Base-by-base conservation (phyloP, 1,284 basidiomycete species). In the Fomitiporia mediterranea region DNA sequence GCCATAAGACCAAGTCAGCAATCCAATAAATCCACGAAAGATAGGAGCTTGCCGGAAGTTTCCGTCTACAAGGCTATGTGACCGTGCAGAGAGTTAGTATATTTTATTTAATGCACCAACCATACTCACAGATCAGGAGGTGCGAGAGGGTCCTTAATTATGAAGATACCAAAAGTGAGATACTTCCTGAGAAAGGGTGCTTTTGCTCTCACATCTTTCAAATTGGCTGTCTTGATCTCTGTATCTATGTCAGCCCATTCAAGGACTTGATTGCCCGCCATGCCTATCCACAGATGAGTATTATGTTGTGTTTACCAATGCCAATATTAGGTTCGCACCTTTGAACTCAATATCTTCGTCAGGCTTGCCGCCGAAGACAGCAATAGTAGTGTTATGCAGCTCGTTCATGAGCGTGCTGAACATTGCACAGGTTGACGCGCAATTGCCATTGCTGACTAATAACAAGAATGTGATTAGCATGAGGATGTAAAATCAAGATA, bases 341-440 rank as follows among this genome's bases (percentile, higher is more conserved):
- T 84, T 84, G 67, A 74, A 84, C 61, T 84, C 68, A 51, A 83
- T 71, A 17, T 65, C 59, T 61, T 76, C 70, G 4, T 75, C 74
- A 3, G 80, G 79, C 66, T 78, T 81, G 25, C 81, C 82, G 6
- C 83, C 83, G 60, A 84, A 84, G 17, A 82, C 68, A 4, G 76
- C 81, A 34, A 80, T 78, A 65, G 74, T 80, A 9, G 78, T 81
- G 11, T 72, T 66, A 61, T 83, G 80, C 9, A 72, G 68, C 66
- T 85, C 83, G 55, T 76, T 74, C 81, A 85, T 83, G 56, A 82
- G 64, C 2, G 82, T 83, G 59, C 73, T 79, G 64, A 85, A 85
- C 74, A 82, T 77, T 0, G 83, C 78, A 61, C 83, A 86, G 0
- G 83, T 83, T 13, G 82, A 84, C 2, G 81, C 83, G 60, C 83